Evolutionary conservation across 768 basidiomycete species (phyloP), one percentile per base, ranked within the genome.

Genomic region (Phylloporus rhodoxanthus): DNA sequence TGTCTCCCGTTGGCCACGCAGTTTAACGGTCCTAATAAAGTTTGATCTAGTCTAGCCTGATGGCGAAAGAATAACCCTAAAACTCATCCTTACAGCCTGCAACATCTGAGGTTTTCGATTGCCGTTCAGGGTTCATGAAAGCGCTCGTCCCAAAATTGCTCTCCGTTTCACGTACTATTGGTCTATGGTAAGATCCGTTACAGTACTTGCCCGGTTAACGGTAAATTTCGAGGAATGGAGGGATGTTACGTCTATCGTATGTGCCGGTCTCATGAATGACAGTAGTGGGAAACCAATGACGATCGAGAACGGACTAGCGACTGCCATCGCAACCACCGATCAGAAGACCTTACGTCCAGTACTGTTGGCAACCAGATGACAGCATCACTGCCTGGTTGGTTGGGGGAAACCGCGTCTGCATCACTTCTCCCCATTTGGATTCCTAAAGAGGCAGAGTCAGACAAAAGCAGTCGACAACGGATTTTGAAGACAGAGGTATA

Each of bases 381-480:
- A 32, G 29, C 43, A 21, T 32, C 29, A 20, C 29, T 26, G 28
- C 17, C 41, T 8, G 8, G 19, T 17, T 8, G 14, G 14, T 5
- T 21, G 20, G 26, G 41, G 29, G 17, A 29, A 42, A 9, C 10
- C 17, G 41, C 11, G 19, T 28, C 20, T 9, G 11, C 7, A 17
- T 39, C 8, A 59, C 10, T 43, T 48, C 21, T 36, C 48, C 9
- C 47, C 42, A 32, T 53, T 61, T n/a, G 43, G 50, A 9, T 62
- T 62, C 60, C 57, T 62, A 39, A 1, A 47, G 8, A 19, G 8
- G n/a, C 4, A 25, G 15, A 11, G 30, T 62, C 50, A 60, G 57
- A 37, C 4, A 43, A 19, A 17, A 23, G 10, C 7, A 14, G 3
- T n/a, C 7, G 5, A 39, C 34, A 46, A 2, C 14, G 28, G 2